Evolutionary conservation across 179 eudicot species (phyloP).

Genomic region (Actinidia polygama): DNA sequence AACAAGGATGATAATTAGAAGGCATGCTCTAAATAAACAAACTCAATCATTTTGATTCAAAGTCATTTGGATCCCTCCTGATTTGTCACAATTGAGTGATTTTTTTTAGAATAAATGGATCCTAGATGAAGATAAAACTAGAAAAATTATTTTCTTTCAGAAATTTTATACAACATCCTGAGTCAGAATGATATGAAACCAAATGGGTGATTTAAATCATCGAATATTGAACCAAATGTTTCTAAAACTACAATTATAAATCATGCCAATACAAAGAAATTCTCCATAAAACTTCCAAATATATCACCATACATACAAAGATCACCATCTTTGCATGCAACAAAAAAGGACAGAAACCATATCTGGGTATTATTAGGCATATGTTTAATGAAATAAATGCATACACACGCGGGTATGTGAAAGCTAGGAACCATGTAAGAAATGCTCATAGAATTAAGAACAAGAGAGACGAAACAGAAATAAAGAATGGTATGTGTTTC

Average conservation of each 20-base stretch:
- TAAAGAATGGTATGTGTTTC: not conserved
- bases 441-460: not conserved
- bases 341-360: not conserved
- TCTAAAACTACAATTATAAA: no score
- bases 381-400: not conserved
- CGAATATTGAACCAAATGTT: not conserved
- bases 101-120: not conserved
- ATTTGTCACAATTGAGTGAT: not conserved
- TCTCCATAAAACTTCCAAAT: not conserved
- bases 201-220: not conserved
- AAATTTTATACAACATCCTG: not conserved
- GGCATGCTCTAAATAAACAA: not conserved
- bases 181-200: not conserved
- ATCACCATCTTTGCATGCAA: constrained; percentile 10
- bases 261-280: no score
- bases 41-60: not conserved
- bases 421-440: not conserved
- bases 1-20: not conserved
- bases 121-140: no score
- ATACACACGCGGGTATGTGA: not conserved
- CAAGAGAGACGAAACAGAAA: not conserved
- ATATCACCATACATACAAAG: not conserved
- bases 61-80: not conserved
- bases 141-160: not conserved
- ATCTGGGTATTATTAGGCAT: not conserved